Evolutionary conservation across 164 flowering plant species (phyloP), one percentile per base, ranked within the genome.

Genomic region (Magnolia officinalis): DNA sequence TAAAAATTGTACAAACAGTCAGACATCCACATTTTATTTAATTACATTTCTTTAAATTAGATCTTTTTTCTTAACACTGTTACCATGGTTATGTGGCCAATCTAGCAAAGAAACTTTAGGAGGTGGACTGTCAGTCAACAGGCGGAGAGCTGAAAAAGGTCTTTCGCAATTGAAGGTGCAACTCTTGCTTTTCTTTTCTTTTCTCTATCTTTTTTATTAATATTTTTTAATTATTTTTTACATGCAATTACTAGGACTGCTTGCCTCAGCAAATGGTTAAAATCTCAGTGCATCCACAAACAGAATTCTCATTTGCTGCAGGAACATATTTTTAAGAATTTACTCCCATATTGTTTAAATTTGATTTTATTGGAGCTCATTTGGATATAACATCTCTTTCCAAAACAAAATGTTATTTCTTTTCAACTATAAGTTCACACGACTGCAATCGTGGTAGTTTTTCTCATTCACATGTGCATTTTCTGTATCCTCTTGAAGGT

Each of bases 61-160:
- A 55, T 11, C 61, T 55, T 55, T 55, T 37, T 68, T 68, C 19
- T 37, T 68, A 31, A 29, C 29, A 31, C 18, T 68, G 14, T 31
- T 68, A 37, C 50, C 20, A 14, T 68, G 71, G 51, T 14, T 21
- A 65, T 65, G 29, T 68, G 71, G 50, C 4, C 31, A 14, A 14
- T 31, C n/a, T 88, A 95, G 98, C 85, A 92, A 93, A 75, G 98
- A 95, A 86, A 95, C 98, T n/a, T 59, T 88, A 63, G 86, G 89
- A 0, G 98, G 98, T 71, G 98, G 98, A 73, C 19, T 87, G 4
- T 88, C 98, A 1, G 98, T 95, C 14, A 95, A 93, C 66, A 91
- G 81, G 82, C 90, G 87, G 84, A 87, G 98, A 81, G 90, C 91
- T 65, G 98, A 93, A 73, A 90, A 81, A 79, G 93, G 92, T 24